phyloP scores from a whole-genome alignment of 345 rosid genomes.

The Durio zibethinus region DNA sequence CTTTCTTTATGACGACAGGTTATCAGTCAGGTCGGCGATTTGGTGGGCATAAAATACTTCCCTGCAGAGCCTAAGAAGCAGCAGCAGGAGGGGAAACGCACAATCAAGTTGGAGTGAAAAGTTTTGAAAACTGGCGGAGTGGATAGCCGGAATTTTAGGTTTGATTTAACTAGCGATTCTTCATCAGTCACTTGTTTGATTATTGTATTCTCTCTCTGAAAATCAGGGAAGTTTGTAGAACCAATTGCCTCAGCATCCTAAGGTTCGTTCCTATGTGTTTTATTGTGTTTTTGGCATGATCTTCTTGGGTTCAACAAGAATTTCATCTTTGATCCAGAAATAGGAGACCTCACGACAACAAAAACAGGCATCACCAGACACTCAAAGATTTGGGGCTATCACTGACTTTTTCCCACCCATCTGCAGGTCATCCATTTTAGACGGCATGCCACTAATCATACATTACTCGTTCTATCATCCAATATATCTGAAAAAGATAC shows the following conservation, averaged over 20 bases:
- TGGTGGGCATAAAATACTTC: conserved; percentile 68
- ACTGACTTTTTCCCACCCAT: background rate
- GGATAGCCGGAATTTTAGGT: background rate
- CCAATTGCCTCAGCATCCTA: background rate
- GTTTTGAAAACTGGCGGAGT: background rate
- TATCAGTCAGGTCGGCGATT: conserved; percentile 57
- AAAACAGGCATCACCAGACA: background rate
- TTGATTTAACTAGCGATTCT: no score
- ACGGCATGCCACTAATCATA: no score
- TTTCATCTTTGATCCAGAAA: no score
- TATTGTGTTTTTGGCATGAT: background rate
- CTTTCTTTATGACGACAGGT: conserved; percentile 37
- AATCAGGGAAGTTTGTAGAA: background rate
- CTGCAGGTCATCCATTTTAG: no score
- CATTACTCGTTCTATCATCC: no score
- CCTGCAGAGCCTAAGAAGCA: conserved; percentile 59
- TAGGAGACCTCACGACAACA: background rate
- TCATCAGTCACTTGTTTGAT: background rate
- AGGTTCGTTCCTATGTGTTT: background rate
- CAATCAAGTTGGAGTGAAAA: conserved; percentile 31
- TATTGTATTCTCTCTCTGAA: conserved; percentile 1
- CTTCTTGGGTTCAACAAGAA: no score
- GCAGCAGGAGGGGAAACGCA: conserved; percentile 14
- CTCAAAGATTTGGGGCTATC: no score
- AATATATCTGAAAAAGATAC: background rate